Percentiles rank a stretch among this genome's conserved stretches.
Conservation (phyloP, 78 protist genomes). For the Dictyostelium purpureum region DNA sequence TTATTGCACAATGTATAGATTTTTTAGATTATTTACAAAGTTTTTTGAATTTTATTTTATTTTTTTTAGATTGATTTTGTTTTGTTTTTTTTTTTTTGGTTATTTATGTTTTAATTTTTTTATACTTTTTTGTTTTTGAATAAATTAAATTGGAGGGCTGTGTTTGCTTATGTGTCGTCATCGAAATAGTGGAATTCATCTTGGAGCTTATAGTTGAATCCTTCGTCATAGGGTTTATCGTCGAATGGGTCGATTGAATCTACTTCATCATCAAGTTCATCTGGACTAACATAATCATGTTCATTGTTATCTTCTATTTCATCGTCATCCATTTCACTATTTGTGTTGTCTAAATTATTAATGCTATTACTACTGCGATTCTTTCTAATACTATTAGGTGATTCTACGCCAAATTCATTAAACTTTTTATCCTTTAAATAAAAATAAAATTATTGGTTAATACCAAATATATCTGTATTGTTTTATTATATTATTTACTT, state of each 20-base stretch:
- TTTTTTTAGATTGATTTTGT: background rate
- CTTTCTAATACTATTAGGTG: background rate
- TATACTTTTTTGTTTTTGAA: background rate
- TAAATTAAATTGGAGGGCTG: too few relatives aligned
- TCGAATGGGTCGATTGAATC: slow-evolving; percentile 13
- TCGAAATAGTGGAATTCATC: slow-evolving; percentile 38
- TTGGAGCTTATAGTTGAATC: slow-evolving; percentile 13
- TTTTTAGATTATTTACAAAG: background rate
- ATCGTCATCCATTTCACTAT: background rate
- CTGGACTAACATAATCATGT: background rate
- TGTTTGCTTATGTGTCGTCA: slow-evolving; percentile 21
- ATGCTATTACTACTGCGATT: too few relatives aligned
- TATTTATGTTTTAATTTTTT: background rate
- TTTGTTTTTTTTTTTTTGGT: background rate
- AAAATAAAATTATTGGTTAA: background rate
- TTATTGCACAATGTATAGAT: too few relatives aligned
- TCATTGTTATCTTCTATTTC: background rate
- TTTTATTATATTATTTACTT: too few relatives aligned
- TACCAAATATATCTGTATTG: background rate
- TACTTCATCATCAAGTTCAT: slow-evolving; percentile 7
- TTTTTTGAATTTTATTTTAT: background rate
- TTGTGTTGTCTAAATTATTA: background rate
- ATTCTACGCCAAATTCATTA: slow-evolving; percentile 22
- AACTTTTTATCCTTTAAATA: background rate
- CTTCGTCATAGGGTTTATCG: slow-evolving; percentile 7